Conservation (phyloP, 495 filamentous ascomycete genomes). For the Neurospora tetrasperma region DNA sequence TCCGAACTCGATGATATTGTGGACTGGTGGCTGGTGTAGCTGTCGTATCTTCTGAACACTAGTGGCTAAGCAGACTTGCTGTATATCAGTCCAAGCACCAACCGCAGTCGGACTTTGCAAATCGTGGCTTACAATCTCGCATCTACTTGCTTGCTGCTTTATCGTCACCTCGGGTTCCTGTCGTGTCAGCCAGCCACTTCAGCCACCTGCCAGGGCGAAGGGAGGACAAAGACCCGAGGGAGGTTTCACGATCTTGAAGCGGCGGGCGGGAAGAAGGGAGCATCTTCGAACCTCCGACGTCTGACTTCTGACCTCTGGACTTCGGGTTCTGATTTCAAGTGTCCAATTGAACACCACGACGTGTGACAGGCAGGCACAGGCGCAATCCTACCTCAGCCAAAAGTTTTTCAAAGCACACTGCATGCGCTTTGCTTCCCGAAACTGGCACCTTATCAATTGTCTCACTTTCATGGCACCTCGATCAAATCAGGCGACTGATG, state of each 20-base stretch:
- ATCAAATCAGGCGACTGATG: neutral
- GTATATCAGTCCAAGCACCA: neutral
- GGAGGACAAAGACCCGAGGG: neutral
- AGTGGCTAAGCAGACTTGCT: neutral
- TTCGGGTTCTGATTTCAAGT: neutral
- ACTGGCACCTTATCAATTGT: neutral
- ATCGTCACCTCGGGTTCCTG: neutral
- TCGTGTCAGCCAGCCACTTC: neutral
- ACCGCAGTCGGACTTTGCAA: neutral
- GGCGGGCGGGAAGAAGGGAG: neutral
- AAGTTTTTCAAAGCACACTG: neutral
- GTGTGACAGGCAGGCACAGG: neutral
- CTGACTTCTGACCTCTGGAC: neutral
- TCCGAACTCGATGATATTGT: neutral
- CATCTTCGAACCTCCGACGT: neutral
- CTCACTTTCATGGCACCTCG: neutral
- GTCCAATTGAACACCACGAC: neutral
- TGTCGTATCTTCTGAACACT: neutral
- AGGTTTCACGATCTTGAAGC: neutral
- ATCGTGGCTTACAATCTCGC: neutral
- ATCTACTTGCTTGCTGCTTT: neutral
- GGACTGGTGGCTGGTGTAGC: neutral
- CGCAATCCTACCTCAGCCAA: neutral
- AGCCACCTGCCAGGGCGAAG: neutral
- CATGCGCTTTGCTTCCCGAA: neutral